Evolutionary conservation across 441 rosid species (phyloP).

Genomic region (Populus hybrid): DNA sequence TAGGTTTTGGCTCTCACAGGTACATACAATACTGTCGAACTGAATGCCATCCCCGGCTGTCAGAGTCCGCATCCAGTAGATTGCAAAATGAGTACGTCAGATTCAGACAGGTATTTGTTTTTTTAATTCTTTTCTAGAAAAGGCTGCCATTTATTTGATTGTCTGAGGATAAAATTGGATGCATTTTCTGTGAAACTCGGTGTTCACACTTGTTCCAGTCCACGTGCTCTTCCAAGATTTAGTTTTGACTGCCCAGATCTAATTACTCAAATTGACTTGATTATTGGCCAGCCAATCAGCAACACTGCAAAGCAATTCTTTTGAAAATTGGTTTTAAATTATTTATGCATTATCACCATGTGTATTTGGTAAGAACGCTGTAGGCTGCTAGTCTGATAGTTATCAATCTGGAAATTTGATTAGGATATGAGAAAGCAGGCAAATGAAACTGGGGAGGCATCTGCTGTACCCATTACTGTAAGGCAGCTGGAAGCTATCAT

Average conservation of each 20-base stretch:
- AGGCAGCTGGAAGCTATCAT: conserved; percentile 95
- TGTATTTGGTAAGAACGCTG: background rate
- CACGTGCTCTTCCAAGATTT: background rate
- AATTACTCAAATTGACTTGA: background rate
- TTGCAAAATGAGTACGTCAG: conserved; percentile 82
- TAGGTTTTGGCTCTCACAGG: conserved; percentile 38
- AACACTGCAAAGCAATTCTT: background rate
- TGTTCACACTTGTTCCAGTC: background rate
- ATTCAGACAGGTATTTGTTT: conserved; percentile 74
- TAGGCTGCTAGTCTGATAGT: background rate
- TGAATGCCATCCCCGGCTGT: conserved; percentile 81
- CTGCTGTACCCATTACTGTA: conserved; percentile 89
- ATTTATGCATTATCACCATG: background rate
- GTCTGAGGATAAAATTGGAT: background rate
- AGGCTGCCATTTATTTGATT: background rate
- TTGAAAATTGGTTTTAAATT: background rate
- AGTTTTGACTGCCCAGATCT: conserved; percentile 1
- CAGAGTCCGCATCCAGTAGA: conserved; percentile 68
- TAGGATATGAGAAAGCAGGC: conserved; percentile 95
- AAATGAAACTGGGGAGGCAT: conserved; percentile 91
- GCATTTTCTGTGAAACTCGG: background rate
- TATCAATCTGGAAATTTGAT: conserved; percentile 12
- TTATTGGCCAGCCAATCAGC: background rate
- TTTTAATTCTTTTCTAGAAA: background rate
- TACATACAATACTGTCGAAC: conserved; percentile 80